Base-by-base conservation (phyloP, 495 filamentous ascomycete species). In the Xylaria flabelliformis region DNA sequence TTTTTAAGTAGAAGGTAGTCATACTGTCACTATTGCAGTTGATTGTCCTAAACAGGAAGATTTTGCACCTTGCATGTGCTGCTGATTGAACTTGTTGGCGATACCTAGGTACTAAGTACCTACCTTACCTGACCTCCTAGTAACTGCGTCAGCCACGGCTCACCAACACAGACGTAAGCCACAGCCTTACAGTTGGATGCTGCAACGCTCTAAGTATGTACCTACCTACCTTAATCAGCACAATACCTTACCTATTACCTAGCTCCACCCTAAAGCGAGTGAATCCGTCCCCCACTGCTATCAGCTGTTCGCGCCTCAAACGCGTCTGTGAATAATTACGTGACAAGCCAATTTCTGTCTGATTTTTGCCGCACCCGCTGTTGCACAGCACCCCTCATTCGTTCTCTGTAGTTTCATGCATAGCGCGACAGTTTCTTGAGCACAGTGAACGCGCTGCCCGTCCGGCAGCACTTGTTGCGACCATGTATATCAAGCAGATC, bases 401-500 rank as follows among this genome's bases (percentile, higher is more conserved):
- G 48, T 24, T 34, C 41, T 17, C 42, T 15, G n/a, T 15, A 41
- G 2, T 66, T 41, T 58, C 17, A 67, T 72, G 63, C 42, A 61
- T 51, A 46, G 39, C 48, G 77, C 75, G 77, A 77, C 75, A 65
- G 71, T 64, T 69, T 71, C 68, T 72, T 66, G 74, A 72, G 72
- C 42, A 74, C 34, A 62, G 36, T 69, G 51, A 72, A 73, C 78
- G 76, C 74, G 76, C 76, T 79, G 77, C 77, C 77, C 74, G 77
- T 70, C 66, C 66, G 77, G 77, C 77, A 77, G 77, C 75, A 74
- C 73, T 72, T 68, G 73, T 67, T 71, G 77, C 78, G 83, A 89
- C 82, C 80, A 97, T 98, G 94, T 94, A 97, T 84, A 98, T 99
- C 88, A 98, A 98, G 82, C 96, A 99, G 86, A 97, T 99, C 79